These are phyloP conservation scores for Selaginella tamariscina DNA, from an alignment of 75 land plant genomes.

Conservation along the genomic window DNA sequence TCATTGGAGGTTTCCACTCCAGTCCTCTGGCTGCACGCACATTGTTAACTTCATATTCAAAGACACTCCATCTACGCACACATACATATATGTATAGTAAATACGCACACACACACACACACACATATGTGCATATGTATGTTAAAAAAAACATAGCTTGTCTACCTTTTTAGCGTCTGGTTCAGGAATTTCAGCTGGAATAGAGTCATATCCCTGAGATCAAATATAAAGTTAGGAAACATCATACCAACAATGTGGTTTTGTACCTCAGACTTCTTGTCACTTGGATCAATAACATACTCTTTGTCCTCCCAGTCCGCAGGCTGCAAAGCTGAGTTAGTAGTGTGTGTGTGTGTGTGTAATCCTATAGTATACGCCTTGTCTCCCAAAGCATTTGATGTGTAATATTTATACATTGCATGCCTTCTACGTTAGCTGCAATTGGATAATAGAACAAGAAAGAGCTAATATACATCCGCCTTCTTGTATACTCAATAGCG, in stretches of 20 bases:
- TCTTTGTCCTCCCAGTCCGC: conserved; percentile 7
- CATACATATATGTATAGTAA: too few species aligned
- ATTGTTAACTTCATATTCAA: background rate
- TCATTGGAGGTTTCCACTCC: conserved; percentile 1
- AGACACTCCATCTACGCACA: too few species aligned
- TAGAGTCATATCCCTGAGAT: conserved; percentile 8
- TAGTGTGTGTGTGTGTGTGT: too few species aligned
- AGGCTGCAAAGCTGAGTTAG: conserved; percentile 15
- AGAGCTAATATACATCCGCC: too few species aligned
- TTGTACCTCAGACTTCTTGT: background rate
- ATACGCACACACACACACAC: too few species aligned
- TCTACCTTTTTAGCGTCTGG: background rate
- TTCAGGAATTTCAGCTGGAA: conserved; percentile 6
- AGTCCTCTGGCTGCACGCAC: conserved; percentile 7
- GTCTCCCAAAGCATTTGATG: too few species aligned
- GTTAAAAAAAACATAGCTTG: background rate
- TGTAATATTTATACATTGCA: too few species aligned
- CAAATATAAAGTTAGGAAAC: background rate
- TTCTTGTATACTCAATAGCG: too few species aligned
- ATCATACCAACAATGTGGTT: background rate
- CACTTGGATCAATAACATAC: conserved; percentile 3
- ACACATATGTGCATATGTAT: background rate
- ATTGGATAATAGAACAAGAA: too few species aligned
- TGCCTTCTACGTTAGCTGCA: too few species aligned
- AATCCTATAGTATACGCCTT: too few species aligned